These are phyloP conservation scores for Serendipita indica DNA, from an alignment of 768 basidiomycete species.

Conservation along the genomic window DNA sequence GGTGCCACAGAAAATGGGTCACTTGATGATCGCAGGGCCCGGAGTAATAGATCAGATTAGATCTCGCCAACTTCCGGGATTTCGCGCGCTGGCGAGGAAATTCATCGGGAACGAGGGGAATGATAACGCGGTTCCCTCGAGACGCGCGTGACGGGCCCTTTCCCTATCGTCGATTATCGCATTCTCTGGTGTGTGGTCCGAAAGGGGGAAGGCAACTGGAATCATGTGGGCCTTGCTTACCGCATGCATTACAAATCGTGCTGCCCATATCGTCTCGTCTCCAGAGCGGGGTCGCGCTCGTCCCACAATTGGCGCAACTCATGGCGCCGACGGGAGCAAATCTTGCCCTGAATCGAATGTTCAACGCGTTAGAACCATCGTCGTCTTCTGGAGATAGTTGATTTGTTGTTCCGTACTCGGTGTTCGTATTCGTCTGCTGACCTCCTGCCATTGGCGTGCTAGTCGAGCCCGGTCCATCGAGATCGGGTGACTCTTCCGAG, in stretches of 20 bases:
- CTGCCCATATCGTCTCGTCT: slow-evolving; percentile 80
- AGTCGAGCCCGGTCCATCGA: slow-evolving; percentile 12
- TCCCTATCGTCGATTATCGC: slow-evolving; percentile 7
- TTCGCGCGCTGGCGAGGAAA: background rate
- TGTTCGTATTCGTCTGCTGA: background rate
- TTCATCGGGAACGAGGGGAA: background rate
- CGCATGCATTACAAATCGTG: slow-evolving; percentile 90
- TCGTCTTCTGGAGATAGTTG: background rate
- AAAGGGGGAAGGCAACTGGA: background rate
- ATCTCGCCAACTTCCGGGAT: background rate
- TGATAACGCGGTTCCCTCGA: background rate
- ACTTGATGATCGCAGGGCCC: background rate
- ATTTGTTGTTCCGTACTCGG: background rate
- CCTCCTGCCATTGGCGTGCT: slow-evolving; percentile 11
- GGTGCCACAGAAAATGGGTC: background rate
- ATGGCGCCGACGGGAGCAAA: slow-evolving; percentile 49
- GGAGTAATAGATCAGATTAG: slow-evolving; percentile 10
- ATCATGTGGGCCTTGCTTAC: slow-evolving; percentile 30
- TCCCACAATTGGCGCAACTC: slow-evolving; percentile 78
- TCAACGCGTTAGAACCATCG: background rate
- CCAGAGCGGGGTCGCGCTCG: slow-evolving; percentile 83
- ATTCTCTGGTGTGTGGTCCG: background rate
- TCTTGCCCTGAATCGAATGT: slow-evolving; percentile 3
- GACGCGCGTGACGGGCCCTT: background rate
- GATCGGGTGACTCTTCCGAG: slow-evolving; percentile 19